phyloP scores from a whole-genome alignment of 2,329 filamentous ascomycete genomes.

The Arthrinium phaeospermum region DNA sequence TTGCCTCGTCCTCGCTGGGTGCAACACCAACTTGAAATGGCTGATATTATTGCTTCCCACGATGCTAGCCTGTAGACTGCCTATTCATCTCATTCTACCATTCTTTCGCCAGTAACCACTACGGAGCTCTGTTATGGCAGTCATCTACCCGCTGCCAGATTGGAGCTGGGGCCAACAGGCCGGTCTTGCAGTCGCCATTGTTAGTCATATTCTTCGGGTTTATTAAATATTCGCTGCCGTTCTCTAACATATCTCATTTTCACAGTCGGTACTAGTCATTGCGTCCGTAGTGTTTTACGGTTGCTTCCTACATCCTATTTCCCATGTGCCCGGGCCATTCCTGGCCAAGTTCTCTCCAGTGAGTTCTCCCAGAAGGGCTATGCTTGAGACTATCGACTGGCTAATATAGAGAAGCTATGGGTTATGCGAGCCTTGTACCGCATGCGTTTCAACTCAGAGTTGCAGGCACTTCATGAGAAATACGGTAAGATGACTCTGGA shows the following conservation, averaged over 20 bases:
- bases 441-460: not conserved
- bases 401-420: not conserved
- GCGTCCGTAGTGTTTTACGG: not conserved
- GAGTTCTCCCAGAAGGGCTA: not conserved
- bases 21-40: not conserved
- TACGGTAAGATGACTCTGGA: not conserved
- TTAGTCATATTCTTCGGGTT: not conserved
- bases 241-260: not conserved
- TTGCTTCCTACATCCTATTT: not conserved
- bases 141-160: not conserved
- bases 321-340: not conserved
- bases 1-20: too few relatives aligned
- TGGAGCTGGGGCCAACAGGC: not conserved
- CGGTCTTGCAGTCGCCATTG: not conserved
- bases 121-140: not conserved
- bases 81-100: not conserved
- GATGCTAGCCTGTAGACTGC: not conserved
- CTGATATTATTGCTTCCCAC: not conserved
- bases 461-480: not conserved
- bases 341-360: slow-evolving; percentile 6
- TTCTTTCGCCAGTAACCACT: not conserved
- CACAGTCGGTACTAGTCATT: not conserved
- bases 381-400: not conserved
- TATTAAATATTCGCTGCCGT: not conserved
- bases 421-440: not conserved